These are phyloP conservation scores for Metarhizium rileyi DNA, from an alignment of 2,329 filamentous ascomycete genomes.

Conservation along the genomic window DNA sequence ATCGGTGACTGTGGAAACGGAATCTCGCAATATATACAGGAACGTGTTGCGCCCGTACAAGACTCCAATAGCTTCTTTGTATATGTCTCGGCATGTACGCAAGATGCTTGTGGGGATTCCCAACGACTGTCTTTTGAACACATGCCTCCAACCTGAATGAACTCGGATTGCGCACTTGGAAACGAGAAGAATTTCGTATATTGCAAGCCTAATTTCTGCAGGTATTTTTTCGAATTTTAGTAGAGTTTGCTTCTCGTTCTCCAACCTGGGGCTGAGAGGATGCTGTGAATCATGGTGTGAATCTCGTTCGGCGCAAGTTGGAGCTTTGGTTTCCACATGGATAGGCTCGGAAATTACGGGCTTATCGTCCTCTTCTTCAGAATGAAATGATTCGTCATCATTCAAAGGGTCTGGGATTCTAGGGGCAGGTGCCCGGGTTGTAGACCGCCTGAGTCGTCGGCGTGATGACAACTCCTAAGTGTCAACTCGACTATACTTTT, in stretches of 20 bases:
- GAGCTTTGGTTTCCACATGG: background rate
- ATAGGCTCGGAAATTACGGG: background rate
- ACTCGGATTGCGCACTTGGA: conserved; percentile 22
- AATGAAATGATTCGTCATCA: background rate
- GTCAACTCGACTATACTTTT: background rate
- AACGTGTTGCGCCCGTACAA: conserved; percentile 41
- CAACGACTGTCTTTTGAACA: conserved; percentile 19
- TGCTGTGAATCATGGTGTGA: background rate
- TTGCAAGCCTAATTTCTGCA: conserved; percentile 18
- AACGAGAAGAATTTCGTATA: conserved; percentile 24
- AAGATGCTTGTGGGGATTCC: conserved; percentile 29
- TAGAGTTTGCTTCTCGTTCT: background rate
- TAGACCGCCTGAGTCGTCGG: background rate
- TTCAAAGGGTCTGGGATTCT: background rate
- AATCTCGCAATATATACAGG: conserved; percentile 34
- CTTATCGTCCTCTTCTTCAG: background rate
- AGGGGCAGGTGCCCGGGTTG: background rate
- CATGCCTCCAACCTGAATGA: conserved; percentile 22
- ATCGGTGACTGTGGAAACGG: conserved; percentile 10
- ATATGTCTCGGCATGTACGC: conserved; percentile 21
- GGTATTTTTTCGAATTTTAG: conserved; percentile 14
- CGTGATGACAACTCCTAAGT: background rate
- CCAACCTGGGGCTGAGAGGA: too few species aligned
- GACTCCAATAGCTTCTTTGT: conserved; percentile 27
- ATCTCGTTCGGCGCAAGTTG: background rate